Evolutionary conservation across 306 rosid species (phyloP), one percentile per base, ranked within the genome.

Genomic region (Casuarina equisetifolia): DNA sequence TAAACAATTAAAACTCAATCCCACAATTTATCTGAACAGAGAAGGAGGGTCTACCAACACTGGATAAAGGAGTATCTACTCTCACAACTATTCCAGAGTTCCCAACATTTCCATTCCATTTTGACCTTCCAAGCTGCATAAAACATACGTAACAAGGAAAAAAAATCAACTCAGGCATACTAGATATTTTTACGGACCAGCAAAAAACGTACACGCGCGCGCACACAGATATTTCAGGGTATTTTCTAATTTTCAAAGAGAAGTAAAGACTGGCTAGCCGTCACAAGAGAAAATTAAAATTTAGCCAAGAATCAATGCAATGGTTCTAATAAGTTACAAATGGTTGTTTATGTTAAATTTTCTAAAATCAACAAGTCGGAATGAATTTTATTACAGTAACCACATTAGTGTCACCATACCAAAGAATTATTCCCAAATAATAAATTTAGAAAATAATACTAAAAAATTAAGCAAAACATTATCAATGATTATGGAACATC

Each of bases 71-170:
- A 19, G 94, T 54, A 80, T 94, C 97, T 54, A 85, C 91, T 83
- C 97, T 88, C 20, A 92, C 72, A 69, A 92, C 96, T 19, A 94
- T 53, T 62, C 98, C 98, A 1, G 97, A 88, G 74, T 81, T 87
- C 63, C 99, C 99, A 11, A 95, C 90, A 78, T 95, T 95, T 57
- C 99, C 99, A 71, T 91, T 92, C 99, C 99, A 95, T 81, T 95
- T 95, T 58, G 99, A 95, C 81, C 98, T 87, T 51, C 99, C 99
- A 79, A 95, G 78, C 99, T 95, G 97, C 50, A 59, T 52, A 42
- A 6, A 43, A 11, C 62, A 76, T 61, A 66, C 35, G 5, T 72
- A 49, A 75, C 32, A 2, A 61, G 2, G 8, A 3, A 19, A 44
- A 36, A 20, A 32, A n/a, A 39, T 53, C 36, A 10, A 10, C 4